A percentile compares a stretch with the other conserved stretches of the same genome.
Evolutionary conservation across 345 rosid species (phyloP).

Genomic region (Microcos paniculata): DNA sequence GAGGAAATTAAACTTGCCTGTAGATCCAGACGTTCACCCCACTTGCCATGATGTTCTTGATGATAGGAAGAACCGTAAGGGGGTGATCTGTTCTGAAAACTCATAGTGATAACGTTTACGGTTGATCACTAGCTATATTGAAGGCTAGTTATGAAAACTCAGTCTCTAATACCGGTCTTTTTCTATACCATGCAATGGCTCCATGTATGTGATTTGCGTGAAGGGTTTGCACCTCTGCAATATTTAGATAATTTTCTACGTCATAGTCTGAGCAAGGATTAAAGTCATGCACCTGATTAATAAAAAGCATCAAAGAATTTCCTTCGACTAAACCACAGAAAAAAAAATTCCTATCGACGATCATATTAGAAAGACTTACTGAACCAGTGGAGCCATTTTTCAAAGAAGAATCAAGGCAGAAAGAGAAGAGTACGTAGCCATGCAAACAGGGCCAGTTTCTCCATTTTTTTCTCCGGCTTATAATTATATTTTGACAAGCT

Average conservation of each 20-base stretch:
- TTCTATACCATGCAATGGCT: slow-evolving; percentile 43
- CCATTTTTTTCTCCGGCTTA: neutral
- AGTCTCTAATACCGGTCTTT: neutral
- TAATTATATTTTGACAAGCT: neutral
- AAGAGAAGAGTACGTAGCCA: neutral
- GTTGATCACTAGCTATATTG: neutral
- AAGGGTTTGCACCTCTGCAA: slow-evolving; percentile 50
- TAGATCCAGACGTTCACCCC: slow-evolving; percentile 62
- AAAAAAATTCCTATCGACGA: too few relatives aligned
- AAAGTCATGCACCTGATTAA: slow-evolving; percentile 38
- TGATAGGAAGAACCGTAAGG: slow-evolving; percentile 48
- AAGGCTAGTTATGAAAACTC: neutral
- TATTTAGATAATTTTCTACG: slow-evolving; percentile 42
- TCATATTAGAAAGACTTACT: neutral
- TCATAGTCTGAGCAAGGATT: slow-evolving; percentile 50
- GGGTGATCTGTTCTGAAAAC: slow-evolving; percentile 22
- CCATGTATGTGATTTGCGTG: slow-evolving; percentile 43
- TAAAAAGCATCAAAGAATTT: neutral
- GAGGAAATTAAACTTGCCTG: slow-evolving; percentile 22
- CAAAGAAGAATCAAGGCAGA: neutral
- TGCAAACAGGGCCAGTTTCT: neutral
- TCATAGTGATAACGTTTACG: too few relatives aligned
- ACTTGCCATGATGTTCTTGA: slow-evolving; percentile 48
- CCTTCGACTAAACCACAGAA: too few relatives aligned
- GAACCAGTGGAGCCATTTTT: neutral